phyloP scores from a whole-genome alignment of 2,329 filamentous ascomycete genomes.

The Penicillium fuscoglaucum region DNA sequence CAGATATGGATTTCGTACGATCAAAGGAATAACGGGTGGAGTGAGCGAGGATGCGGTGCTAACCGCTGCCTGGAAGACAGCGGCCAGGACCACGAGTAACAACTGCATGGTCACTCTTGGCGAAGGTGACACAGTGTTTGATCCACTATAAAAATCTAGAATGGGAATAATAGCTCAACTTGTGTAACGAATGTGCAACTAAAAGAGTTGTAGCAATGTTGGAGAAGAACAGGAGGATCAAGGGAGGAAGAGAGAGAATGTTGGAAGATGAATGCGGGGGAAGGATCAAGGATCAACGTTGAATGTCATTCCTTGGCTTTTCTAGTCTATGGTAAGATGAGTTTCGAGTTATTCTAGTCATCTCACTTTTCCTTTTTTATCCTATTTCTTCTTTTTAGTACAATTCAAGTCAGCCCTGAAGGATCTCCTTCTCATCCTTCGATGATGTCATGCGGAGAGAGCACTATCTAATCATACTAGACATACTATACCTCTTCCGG shows the following conservation, averaged over 20 bases:
- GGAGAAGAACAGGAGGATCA: background rate
- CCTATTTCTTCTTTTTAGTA: background rate
- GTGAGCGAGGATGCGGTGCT: conserved; percentile 54
- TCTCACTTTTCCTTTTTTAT: background rate
- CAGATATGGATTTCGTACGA: conserved; percentile 75
- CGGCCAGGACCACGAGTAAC: conserved; percentile 33
- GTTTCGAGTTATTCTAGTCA: background rate
- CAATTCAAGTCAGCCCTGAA: background rate
- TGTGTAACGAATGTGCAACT: conserved; percentile 11
- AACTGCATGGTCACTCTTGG: conserved; percentile 32
- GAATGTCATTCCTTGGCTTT: background rate
- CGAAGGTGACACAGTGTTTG: background rate
- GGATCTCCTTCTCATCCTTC: background rate
- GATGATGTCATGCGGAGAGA: conserved; percentile 31
- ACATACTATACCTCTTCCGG: too few relatives aligned
- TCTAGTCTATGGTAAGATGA: background rate
- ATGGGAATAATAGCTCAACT: background rate
- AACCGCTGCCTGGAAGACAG: conserved; percentile 44
- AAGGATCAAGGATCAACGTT: conserved; percentile 12
- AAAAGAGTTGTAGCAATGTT: background rate
- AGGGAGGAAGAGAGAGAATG: background rate
- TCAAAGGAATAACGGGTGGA: conserved; percentile 69
- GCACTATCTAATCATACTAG: background rate
- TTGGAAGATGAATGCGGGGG: conserved; percentile 21
- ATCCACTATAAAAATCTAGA: background rate